A percentile compares a stretch with the other conserved stretches of the same genome.
phyloP scores from a whole-genome alignment of 208 protist species.

The Trypanosoma cruzi region DNA sequence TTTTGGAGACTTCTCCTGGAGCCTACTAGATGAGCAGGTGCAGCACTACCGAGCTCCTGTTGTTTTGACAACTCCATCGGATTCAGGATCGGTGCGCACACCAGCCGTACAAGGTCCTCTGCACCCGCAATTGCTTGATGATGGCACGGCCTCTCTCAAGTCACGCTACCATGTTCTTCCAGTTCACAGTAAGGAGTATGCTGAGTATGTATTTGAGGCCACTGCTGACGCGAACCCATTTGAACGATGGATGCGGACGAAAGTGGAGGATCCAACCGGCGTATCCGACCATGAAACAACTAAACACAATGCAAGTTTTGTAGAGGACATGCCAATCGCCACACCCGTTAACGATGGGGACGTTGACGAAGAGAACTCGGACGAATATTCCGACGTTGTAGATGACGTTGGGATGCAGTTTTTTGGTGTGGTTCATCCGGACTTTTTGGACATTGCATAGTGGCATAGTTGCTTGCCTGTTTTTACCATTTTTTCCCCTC shows the following conservation, averaged over 20 bases:
- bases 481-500: slow-evolving; percentile 20
- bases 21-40: slow-evolving; percentile 52
- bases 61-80: background rate
- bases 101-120: slow-evolving; percentile 5
- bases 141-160: slow-evolving; percentile 49
- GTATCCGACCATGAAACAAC: background rate
- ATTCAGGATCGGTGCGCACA: background rate
- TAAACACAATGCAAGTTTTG: background rate
- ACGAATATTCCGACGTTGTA: slow-evolving; percentile 41
- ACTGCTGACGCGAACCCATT: slow-evolving; percentile 85
- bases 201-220: slow-evolving; percentile 77
- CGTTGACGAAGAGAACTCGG: too few relatives aligned
- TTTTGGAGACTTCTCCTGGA: slow-evolving; percentile 79
- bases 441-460: slow-evolving; percentile 42
- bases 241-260: slow-evolving; percentile 42
- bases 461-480: slow-evolving; percentile 22
- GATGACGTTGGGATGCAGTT: slow-evolving; percentile 81
- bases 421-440: slow-evolving; percentile 32
- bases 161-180: slow-evolving; percentile 54
- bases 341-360: background rate
- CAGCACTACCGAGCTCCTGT: slow-evolving; percentile 32
- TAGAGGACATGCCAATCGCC: background rate
- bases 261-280: background rate
- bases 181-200: slow-evolving; percentile 63
- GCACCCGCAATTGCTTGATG: slow-evolving; percentile 15